Evolutionary conservation across 768 basidiomycete species (phyloP).

Genomic region (Pleurotus tuoliensis): DNA sequence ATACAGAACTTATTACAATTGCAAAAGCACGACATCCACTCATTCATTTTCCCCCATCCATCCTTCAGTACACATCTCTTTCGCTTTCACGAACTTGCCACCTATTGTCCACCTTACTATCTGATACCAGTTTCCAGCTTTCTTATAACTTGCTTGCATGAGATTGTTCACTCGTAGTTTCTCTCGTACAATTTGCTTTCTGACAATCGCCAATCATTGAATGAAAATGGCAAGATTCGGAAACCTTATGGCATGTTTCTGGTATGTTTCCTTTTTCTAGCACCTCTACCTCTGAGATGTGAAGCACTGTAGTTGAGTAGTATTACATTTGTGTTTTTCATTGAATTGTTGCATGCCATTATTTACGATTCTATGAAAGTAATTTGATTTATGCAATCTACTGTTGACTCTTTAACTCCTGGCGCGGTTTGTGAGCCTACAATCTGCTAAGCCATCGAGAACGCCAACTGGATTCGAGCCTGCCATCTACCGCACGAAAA

Average conservation of each 20-base stretch:
- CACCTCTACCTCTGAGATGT: too few species aligned
- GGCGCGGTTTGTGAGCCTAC: too few species aligned
- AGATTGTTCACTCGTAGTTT: too few species aligned
- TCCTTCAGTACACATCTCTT: neutral
- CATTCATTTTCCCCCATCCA: neutral
- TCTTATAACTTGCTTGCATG: neutral
- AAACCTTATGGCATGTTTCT: too few species aligned
- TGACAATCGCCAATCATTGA: too few species aligned
- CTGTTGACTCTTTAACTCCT: too few species aligned
- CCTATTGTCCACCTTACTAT: neutral
- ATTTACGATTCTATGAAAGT: neutral
- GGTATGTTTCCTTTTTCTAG: too few species aligned
- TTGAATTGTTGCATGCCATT: neutral
- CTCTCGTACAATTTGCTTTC: too few species aligned
- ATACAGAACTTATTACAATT: conserved; percentile 1
- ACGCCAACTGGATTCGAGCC: neutral
- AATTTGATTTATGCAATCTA: neutral
- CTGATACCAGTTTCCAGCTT: neutral
- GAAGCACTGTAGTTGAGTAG: too few species aligned
- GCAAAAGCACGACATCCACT: conserved; percentile 2
- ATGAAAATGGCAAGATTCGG: too few species aligned
- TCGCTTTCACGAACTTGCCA: neutral
- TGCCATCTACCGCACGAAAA: neutral
- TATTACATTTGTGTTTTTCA: too few species aligned
- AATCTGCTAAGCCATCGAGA: too few species aligned